These are phyloP conservation scores for Nymphaea colorata DNA, from an alignment of 164 flowering plant genomes.

Conservation along the genomic window DNA sequence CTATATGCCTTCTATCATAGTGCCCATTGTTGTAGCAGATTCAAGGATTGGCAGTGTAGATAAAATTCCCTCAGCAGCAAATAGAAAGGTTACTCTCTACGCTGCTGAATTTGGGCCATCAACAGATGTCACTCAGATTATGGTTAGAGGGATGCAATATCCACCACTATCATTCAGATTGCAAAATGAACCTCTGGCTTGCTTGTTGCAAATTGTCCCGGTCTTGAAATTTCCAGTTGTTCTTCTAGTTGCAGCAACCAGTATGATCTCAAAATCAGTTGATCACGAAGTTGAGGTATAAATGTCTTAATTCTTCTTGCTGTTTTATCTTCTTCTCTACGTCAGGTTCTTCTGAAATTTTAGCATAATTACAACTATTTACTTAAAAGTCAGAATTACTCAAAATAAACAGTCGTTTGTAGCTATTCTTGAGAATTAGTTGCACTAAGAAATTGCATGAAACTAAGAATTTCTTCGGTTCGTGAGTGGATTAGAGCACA, in stretches of 20 bases:
- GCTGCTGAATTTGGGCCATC: conserved; percentile 41
- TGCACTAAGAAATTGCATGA: too few species aligned
- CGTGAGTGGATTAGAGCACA: too few species aligned
- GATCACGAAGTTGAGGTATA: conserved; percentile 45
- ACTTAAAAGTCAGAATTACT: too few species aligned
- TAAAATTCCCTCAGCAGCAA: neutral
- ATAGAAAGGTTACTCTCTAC: conserved; percentile 15
- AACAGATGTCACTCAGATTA: conserved; percentile 23
- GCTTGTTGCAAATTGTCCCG: conserved; percentile 42
- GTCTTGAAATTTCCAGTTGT: conserved; percentile 38
- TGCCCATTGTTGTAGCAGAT: conserved; percentile 38
- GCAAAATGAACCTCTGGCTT: conserved; percentile 50
- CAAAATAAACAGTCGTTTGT: too few species aligned
- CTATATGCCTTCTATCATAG: conserved; percentile 29
- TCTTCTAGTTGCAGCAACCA: conserved; percentile 43
- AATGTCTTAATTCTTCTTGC: neutral
- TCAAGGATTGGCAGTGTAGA: conserved; percentile 28
- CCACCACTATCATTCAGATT: conserved; percentile 38
- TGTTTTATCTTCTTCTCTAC: too few species aligned
- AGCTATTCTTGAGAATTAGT: too few species aligned
- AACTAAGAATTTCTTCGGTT: too few species aligned
- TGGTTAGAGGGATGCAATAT: conserved; percentile 25
- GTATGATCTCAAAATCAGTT: conserved; percentile 12
- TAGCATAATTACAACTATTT: too few species aligned
- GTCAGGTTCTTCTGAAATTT: too few species aligned